These are phyloP conservation scores for Xylariaceae sp. DNA, from an alignment of 2,329 filamentous ascomycete species.

Conservation along the genomic window DNA sequence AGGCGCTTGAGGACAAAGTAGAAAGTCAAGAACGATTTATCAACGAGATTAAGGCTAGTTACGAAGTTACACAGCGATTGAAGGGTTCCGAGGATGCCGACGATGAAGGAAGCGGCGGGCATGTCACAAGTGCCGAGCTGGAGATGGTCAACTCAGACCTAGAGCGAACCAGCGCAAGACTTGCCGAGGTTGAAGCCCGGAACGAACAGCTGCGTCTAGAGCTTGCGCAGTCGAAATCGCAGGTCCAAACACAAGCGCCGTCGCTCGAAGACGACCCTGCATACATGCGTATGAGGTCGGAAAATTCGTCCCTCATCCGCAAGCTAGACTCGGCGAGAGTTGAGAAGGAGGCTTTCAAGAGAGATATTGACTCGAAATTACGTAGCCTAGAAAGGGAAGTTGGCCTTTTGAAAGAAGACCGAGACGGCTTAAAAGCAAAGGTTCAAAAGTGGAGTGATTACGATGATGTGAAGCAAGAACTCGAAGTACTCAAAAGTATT, in stretches of 20 bases:
- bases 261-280: conserved; percentile 86
- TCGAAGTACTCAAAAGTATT: conserved; percentile 96
- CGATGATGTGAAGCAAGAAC: conserved; percentile 92
- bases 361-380: conserved; percentile 75
- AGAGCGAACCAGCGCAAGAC: conserved; percentile 82
- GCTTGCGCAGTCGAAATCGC: conserved; percentile 84
- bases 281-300: conserved; percentile 86
- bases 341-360: conserved; percentile 81
- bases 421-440: conserved; percentile 78
- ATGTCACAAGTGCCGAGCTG: conserved; percentile 85
- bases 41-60: conserved; percentile 95
- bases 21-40: conserved; percentile 91
- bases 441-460: conserved; percentile 92
- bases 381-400: conserved; percentile 82
- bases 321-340: conserved; percentile 84
- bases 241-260: conserved; percentile 64
- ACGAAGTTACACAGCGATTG: conserved; percentile 92
- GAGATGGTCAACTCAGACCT: conserved; percentile 92
- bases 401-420: conserved; percentile 75
- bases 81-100: conserved; percentile 72
- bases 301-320: conserved; percentile 89
- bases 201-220: conserved; percentile 94
- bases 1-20: conserved; percentile 86
- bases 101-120: conserved; percentile 59
- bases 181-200: conserved; percentile 89